Evolutionary conservation across 2,329 filamentous ascomycete species (phyloP).

Genomic region (Fusarium devonianum): DNA sequence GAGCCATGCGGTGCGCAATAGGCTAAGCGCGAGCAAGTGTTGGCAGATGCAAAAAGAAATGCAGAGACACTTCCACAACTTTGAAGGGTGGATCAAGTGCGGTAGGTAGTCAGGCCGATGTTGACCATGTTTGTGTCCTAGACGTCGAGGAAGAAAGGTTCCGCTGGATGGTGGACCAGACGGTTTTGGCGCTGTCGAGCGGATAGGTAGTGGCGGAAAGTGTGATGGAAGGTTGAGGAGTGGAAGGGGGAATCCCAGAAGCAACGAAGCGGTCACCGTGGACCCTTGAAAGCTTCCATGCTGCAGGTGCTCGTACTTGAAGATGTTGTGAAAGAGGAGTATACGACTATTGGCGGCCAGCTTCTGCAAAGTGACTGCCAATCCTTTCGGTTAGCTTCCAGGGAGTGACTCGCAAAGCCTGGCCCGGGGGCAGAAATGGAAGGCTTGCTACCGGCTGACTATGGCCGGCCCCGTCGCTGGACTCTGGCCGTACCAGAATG

Average conservation of each 20-base stretch:
- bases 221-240: conserved; percentile 14
- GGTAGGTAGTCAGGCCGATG: background rate
- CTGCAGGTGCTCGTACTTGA: conserved; percentile 21
- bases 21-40: background rate
- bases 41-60: background rate
- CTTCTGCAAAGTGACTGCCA: conserved; percentile 26
- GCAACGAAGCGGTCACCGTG: background rate
- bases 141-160: conserved; percentile 38
- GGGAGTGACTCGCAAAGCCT: conserved; percentile 30
- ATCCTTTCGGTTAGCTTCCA: conserved; percentile 31
- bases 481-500: no score
- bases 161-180: conserved; percentile 25
- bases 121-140: background rate
- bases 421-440: no score
- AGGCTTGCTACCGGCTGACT: conserved; percentile 35
- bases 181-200: conserved; percentile 29
- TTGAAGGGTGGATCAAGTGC: background rate
- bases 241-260: conserved; percentile 13
- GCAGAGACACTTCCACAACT: background rate
- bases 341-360: conserved; percentile 4
- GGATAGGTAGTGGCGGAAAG: conserved; percentile 33
- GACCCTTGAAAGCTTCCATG: background rate
- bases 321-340: conserved; percentile 6
- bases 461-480: no score
- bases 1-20: background rate